These are phyloP conservation scores for Pyrenula massariospora DNA, from an alignment of 495 filamentous ascomycete species.

Conservation along the genomic window DNA sequence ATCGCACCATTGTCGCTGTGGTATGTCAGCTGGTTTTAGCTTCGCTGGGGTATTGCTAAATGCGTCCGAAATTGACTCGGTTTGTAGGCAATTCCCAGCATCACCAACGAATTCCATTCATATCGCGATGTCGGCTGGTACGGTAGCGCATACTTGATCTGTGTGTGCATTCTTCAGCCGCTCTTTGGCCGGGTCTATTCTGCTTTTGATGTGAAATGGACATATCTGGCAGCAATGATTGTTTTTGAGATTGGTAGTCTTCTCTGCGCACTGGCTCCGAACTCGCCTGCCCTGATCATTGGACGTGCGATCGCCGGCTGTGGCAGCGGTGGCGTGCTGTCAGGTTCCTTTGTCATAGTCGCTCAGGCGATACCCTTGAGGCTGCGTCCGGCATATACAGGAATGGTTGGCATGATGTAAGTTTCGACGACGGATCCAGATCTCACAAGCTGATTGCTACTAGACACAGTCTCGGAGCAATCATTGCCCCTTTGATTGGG, in stretches of 20 bases:
- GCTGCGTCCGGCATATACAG: conserved; percentile 47
- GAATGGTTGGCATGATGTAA: conserved; percentile 30
- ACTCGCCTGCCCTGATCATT: conserved; percentile 41
- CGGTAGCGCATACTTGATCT: conserved; percentile 42
- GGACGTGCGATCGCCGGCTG: conserved; percentile 43
- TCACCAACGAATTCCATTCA: conserved; percentile 32
- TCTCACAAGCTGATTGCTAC: conserved; percentile 1
- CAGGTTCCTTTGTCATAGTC: conserved; percentile 53
- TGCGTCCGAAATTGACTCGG: no score
- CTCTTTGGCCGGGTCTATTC: conserved; percentile 50
- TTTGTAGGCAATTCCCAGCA: conserved; percentile 29
- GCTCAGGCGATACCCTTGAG: conserved; percentile 46
- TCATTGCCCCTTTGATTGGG: conserved; percentile 22
- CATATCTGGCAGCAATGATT: conserved; percentile 17
- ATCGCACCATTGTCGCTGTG: not conserved
- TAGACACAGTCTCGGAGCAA: conserved; percentile 1
- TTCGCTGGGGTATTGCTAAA: no score
- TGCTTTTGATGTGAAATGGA: conserved; percentile 18
- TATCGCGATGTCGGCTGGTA: conserved; percentile 39
- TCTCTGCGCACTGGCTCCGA: conserved; percentile 47
- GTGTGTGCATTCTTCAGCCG: conserved; percentile 42
- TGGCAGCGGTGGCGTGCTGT: conserved; percentile 46
- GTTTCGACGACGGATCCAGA: conserved; percentile 1
- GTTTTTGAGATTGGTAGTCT: conserved; percentile 38
- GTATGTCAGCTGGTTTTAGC: not conserved